Base-by-base conservation (phyloP, 192 early-diverging fungal genomes). In the Phycomyces nitens region DNA sequence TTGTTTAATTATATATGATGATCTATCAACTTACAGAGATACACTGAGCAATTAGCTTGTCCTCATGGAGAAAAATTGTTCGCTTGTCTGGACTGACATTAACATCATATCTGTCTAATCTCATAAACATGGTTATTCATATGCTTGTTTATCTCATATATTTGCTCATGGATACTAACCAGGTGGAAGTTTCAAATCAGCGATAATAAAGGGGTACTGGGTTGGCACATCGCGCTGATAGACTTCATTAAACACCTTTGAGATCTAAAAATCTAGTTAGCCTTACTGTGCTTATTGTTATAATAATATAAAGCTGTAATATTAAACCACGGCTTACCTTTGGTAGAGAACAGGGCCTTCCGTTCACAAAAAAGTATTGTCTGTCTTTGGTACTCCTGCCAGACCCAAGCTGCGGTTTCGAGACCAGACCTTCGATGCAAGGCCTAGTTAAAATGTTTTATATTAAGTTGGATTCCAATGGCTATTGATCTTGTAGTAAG, bases 31-130 rank as follows among this genome's bases (percentile, higher is more conserved):
- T 62, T 63, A 84, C 84, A 63, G 69, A 60, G 21, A 88, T 65
- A 21, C 64, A 62, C 16, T 88, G 79, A 3, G 81, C 50, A 27
- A 92, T 52, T 53, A 63, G 55, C 7, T 77, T 68, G 57, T 99
- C 97, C 42, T 91, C 75, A 50, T 95, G 86, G 10, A 99, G 68
- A 65, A 96, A 77, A 18, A 99, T 80, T 0, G 89, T 97, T 27
- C 95, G 84, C 63, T 99, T 99, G 69, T 99, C 92, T 0, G 97
- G 97, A 22, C 90, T 93, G 22, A 99, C 82, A 61, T 99, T 99
- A 26, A 96, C 91, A 81, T 99, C 95, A 27, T 90, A 87, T 12
- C 75, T 73, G 10, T 75, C 86, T 47, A 11, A 6, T 82, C 58
- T 22, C 21, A 20, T n/a, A 43, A n/a, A 18, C 22, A 40, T 26